Evolutionary conservation across 2,329 filamentous ascomycete genomes (phyloP), one percentile per base, ranked within the genome.

Genomic region (Pleomassaria siparia): DNA sequence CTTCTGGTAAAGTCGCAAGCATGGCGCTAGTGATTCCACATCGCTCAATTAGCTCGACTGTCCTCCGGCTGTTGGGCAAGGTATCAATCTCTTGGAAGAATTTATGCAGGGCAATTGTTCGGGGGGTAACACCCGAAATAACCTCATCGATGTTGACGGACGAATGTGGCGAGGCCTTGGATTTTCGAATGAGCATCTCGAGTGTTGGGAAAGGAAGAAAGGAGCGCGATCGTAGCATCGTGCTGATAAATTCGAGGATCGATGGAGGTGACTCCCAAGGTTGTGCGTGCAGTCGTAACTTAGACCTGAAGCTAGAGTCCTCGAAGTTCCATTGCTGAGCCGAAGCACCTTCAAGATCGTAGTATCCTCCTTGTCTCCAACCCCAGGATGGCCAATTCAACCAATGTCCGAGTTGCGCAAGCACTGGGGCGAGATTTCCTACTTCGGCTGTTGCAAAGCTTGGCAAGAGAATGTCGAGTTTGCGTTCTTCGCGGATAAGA

Each of bases 401-500:
- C 91, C 92, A 97, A 44, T 80, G 76, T 1, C 87, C 83, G 47
- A 99, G 78, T 65, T 96, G 92, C 37, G 86, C 85, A 35, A 97
- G 74, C 2, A 96, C 70, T 13, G 88, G 84, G n/a, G 83, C 82
- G 18, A 97, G 71, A 33, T 79, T 76, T 12, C 76, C 71, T 18
- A 72, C 58, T 33, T 77, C 72, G 16, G 68, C 69, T 40, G 64
- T 70, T 10, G 76, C 71, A n/a, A 72, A 66, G 52, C 80, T 76
- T n/a, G 73, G 71, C 36, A 76, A 75, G 45, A 76, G 72, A 3
- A 85, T 80, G 51, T 89, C 83, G 1, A 99, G 80, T 64, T 95
- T 97, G 53, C 88, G 80, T 66, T 99, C 94, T 67, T 99, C 92
- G 0, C 88, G 80, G n/a, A 95, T 75, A 2, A 97, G 76, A 72